A percentile compares a stretch with the other conserved stretches of the same genome.
phyloP scores from a whole-genome alignment of 129 eudicot genomes.

The Helianthus annuus region DNA sequence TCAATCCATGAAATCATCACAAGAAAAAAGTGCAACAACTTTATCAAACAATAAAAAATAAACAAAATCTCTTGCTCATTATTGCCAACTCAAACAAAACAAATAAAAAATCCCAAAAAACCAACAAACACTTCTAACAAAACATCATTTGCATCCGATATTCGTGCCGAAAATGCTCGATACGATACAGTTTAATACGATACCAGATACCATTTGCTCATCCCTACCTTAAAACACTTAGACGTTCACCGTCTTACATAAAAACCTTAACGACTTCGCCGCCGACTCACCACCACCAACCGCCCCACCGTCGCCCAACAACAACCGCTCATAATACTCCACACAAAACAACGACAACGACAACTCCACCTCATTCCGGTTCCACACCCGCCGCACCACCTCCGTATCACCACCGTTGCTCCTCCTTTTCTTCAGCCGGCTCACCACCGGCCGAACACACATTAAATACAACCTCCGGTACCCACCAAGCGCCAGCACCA shows the following conservation, averaged over 20 bases:
- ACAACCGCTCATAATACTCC: constrained; percentile 78
- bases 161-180: too few species aligned
- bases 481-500: constrained; percentile 81
- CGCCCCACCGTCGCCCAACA: constrained; percentile 44
- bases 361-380: constrained; percentile 71
- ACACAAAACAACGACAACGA: constrained; percentile 82
- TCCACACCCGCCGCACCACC: constrained; percentile 51
- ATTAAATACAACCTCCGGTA: constrained; percentile 75
- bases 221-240: background rate
- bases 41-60: background rate
- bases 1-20: too few species aligned
- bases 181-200: too few species aligned
- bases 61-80: background rate
- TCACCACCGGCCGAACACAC: constrained; percentile 70
- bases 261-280: constrained; percentile 74
- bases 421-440: constrained; percentile 39
- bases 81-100: background rate
- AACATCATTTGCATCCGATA: too few species aligned
- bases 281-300: constrained; percentile 42
- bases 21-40: background rate
- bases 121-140: background rate
- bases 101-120: background rate
- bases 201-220: too few species aligned
- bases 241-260: constrained; percentile 75
- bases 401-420: constrained; percentile 37